Conservation (phyloP, 2,329 filamentous ascomycete species). For the Aspergillus uvarum region DNA sequence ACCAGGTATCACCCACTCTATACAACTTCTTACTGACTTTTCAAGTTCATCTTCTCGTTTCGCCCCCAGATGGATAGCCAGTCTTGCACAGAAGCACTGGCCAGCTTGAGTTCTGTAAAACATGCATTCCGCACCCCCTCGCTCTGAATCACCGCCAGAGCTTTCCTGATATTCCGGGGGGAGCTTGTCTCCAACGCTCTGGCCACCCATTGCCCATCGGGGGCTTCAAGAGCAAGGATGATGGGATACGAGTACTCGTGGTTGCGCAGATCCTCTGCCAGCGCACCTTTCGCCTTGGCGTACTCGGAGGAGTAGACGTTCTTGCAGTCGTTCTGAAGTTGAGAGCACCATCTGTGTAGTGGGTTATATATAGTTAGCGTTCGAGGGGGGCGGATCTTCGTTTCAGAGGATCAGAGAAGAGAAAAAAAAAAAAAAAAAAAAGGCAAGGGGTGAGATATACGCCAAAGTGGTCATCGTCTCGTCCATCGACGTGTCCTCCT, state of each 20-base stretch:
- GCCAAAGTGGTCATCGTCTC: constrained; percentile 19
- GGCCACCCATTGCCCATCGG: constrained; percentile 17
- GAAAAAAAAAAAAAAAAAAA: background rate
- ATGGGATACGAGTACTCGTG: constrained; percentile 23
- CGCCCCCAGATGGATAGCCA: constrained; percentile 29
- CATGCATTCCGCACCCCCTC: constrained; percentile 16
- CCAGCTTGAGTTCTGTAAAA: constrained; percentile 16
- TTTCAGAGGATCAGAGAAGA: background rate
- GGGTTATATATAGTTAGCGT: background rate
- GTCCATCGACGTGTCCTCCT: constrained; percentile 19
- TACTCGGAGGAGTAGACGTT: constrained; percentile 27
- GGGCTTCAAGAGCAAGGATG: constrained; percentile 19
- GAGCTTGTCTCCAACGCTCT: constrained; percentile 16
- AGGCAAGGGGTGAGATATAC: constrained; percentile 8
- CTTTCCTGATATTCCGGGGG: constrained; percentile 18
- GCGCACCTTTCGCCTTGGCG: constrained; percentile 19
- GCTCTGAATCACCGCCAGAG: constrained; percentile 19
- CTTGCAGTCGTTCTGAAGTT: constrained; percentile 27
- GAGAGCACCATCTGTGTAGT: constrained; percentile 21
- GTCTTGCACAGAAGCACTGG: constrained; percentile 15
- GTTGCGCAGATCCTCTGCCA: constrained; percentile 24
- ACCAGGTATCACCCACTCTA: background rate
- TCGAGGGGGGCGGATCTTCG: background rate
- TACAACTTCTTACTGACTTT: constrained; percentile 6
- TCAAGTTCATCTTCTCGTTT: constrained; percentile 24